phyloP scores from a whole-genome alignment of 2,329 filamentous ascomycete genomes.

The Didymella exigua region DNA sequence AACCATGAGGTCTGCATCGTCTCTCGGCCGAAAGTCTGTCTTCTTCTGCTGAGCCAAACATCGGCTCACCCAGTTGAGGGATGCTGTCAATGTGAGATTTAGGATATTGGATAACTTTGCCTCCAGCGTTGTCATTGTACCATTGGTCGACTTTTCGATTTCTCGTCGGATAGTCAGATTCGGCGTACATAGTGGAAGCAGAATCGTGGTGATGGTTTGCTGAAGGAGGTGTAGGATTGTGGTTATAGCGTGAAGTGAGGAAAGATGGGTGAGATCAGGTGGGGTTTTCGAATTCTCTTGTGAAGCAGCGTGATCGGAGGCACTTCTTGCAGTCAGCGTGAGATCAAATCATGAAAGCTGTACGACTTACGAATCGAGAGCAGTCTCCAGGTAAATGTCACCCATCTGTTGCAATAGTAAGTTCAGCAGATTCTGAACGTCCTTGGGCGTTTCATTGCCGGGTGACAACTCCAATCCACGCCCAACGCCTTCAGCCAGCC shows the following conservation, averaged over 20 bases:
- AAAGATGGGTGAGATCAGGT: slow-evolving; percentile 85
- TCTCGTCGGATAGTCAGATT: slow-evolving; percentile 89
- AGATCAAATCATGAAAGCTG: neutral
- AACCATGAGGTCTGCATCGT: slow-evolving; percentile 62
- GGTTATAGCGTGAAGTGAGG: slow-evolving; percentile 78
- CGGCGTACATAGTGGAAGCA: slow-evolving; percentile 85
- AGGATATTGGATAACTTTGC: slow-evolving; percentile 77
- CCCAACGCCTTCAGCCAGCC: slow-evolving; percentile 93
- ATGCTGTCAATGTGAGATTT: slow-evolving; percentile 72
- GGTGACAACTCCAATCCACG: slow-evolving; percentile 89
- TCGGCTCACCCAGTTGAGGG: slow-evolving; percentile 75
- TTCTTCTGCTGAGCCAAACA: slow-evolving; percentile 81
- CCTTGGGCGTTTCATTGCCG: slow-evolving; percentile 87
- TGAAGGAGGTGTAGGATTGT: slow-evolving; percentile 93
- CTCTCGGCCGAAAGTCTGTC: slow-evolving; percentile 85
- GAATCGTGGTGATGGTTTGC: slow-evolving; percentile 85
- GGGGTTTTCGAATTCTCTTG: slow-evolving; percentile 84
- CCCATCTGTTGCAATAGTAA: slow-evolving; percentile 87
- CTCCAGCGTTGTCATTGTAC: slow-evolving; percentile 78
- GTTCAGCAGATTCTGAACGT: slow-evolving; percentile 83
- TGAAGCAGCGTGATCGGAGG: slow-evolving; percentile 70
- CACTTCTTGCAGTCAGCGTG: slow-evolving; percentile 32
- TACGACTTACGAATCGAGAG: slow-evolving; percentile 61
- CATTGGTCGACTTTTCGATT: slow-evolving; percentile 81
- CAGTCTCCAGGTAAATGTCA: slow-evolving; percentile 74